Evolutionary conservation across 2,329 filamentous ascomycete genomes (phyloP).

Genomic region (Stagonosporopsis cucurbitacearum): DNA sequence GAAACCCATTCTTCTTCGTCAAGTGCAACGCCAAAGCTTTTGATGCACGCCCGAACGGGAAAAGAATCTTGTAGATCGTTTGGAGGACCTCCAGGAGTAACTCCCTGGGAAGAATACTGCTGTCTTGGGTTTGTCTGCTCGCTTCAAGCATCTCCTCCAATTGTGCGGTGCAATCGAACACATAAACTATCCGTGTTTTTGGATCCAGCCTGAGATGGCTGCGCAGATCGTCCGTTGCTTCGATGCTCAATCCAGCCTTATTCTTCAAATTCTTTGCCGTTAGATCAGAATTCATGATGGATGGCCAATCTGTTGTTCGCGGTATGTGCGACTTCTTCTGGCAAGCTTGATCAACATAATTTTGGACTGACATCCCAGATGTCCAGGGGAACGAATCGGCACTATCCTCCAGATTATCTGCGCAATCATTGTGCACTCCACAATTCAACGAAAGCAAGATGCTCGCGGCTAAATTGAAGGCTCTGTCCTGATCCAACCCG

Average conservation of each 20-base stretch:
- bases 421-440: not conserved
- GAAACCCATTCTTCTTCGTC: not conserved
- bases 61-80: not conserved
- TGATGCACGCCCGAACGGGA: not conserved
- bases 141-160: not conserved
- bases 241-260: not conserved
- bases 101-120: not conserved
- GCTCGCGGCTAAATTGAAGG: constrained; percentile 4
- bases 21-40: not conserved
- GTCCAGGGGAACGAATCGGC: not conserved
- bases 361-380: not conserved
- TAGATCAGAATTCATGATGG: not conserved
- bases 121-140: not conserved
- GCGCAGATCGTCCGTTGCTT: not conserved
- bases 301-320: not conserved
- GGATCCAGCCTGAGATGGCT: not conserved
- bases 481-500: not conserved
- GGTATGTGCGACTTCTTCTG: not conserved
- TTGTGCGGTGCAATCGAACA: not conserved
- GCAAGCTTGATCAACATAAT: not conserved
- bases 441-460: constrained; percentile 1
- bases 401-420: not conserved
- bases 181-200: not conserved
- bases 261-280: not conserved
- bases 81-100: not conserved